A percentile compares a stretch with the other conserved stretches of the same genome.
phyloP scores from a whole-genome alignment of 2,329 filamentous ascomycete species.

The Sporothrix inflata region DNA sequence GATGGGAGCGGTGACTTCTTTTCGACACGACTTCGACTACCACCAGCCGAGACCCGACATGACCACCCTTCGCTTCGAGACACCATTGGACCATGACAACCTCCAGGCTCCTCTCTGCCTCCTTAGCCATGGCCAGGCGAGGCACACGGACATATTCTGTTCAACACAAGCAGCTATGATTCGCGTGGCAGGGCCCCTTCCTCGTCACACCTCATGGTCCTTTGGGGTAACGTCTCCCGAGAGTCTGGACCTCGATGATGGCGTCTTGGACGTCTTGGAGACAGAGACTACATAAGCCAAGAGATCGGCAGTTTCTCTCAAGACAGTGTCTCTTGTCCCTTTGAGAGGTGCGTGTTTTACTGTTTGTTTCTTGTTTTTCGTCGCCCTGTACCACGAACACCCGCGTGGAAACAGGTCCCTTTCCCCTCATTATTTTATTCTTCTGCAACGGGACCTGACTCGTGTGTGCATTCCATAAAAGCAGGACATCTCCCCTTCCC shows the following conservation, averaged over 20 bases:
- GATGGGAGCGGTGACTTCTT: neutral
- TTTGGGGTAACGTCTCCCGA: constrained; percentile 11
- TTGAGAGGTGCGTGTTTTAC: neutral
- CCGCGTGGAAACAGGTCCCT: neutral
- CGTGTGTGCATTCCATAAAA: constrained; percentile 1
- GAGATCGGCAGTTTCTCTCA: neutral
- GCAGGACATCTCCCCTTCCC: neutral
- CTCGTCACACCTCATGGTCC: neutral
- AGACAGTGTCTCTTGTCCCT: neutral
- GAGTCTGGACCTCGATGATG: neutral
- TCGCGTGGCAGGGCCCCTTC: neutral
- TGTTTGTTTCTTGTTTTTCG: neutral
- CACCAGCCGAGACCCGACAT: too few species aligned
- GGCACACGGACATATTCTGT: too few species aligned
- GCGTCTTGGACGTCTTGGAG: neutral
- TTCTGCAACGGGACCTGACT: neutral
- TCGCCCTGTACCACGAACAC: neutral
- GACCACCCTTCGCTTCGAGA: too few species aligned
- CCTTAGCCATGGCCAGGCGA: too few species aligned
- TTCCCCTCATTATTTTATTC: neutral
- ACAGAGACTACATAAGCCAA: constrained; percentile 10
- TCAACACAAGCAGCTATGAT: neutral
- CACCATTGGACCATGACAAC: too few species aligned
- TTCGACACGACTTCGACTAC: too few species aligned
- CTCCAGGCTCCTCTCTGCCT: too few species aligned